Base-by-base conservation (phyloP, 768 basidiomycete genomes). In the Tricholoma matsutake region DNA sequence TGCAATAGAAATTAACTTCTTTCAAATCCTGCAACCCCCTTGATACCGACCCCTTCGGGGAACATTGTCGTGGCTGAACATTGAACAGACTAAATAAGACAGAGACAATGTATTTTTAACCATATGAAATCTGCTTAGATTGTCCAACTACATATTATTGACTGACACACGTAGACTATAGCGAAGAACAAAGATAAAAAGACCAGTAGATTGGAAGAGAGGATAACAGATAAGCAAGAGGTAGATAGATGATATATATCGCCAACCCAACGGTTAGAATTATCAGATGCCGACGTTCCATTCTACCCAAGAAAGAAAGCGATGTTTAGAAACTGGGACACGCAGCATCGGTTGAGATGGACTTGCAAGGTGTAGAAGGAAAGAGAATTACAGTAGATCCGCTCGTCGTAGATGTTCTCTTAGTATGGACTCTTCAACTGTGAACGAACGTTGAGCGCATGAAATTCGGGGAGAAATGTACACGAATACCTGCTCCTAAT, bases 401-500 rank as follows among this genome's bases (percentile, higher is more conserved):
- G 88, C 88, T 52, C 83, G 80, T 49, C 83, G 83, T 49, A 91
- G 78, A 75, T 91, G 87, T 65, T 85, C 81, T 34, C 88, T 81
- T 47, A 92, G 75, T 58, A 92, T 91, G 37, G 83, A 85, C 68
- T 91, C 89, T 67, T 87, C 85, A 25, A 91, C 90, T 83, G 68
- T 60, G 31, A 25, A 45, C 9, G 25, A 25, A 29, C 37, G 43
- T 58, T 28, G 20, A 59, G 59, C 25, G 20, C 41, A 57, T 49
- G 61, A 14, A 49, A 53, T 45, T 16, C 11, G 60, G n/a, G 18
- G 53, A 53, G 43, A 63, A 57, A 18, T 37, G 37, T 41, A 16
- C 41, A 59, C 53, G 22, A 65, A 43, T 67, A 87, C 88, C 88
- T 65, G 86, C 83, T 34, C 80, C 81, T 43, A 92, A 73, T 2